Base-by-base conservation (phyloP, 768 basidiomycete genomes). In the Trametes cinnabarina region DNA sequence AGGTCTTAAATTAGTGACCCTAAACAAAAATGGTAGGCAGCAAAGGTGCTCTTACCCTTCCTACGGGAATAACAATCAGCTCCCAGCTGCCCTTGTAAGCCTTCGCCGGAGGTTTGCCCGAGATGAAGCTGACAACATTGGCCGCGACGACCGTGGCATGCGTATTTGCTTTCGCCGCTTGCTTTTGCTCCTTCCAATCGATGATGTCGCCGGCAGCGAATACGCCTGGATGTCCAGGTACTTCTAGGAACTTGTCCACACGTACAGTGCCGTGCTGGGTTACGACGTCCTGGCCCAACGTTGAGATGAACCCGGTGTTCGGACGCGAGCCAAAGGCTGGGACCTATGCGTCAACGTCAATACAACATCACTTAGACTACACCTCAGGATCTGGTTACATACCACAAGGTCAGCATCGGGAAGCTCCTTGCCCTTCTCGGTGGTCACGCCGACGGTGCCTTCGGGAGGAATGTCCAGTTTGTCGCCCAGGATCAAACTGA, bases 191-290 rank as follows among this genome's bases (percentile, higher is more conserved):
- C 1, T 71, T 55, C 75, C 80, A 83, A 37, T 85, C 82, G 58
- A 84, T 79, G 57, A 85, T 76, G 64, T 90, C 88, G 1, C 88
- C 88, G 2, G 72, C 76, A 0, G 87, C 89, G 55, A 85, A 88
- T 14, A 90, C 80, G 57, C 76, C 75, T 0, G 81, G 72, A 66
- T 85, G 71, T 0, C 69, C 71, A 7, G 62, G 64, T 2, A 90
- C 68, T 63, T 87, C 85, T 39, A 90, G 74, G 0, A 84, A 86
- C 3, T 83, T 76, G 23, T 70, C 66, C 12, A 89, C 77, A 58
- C 79, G 81, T 53, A 88, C 79, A 63, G 71, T 56, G 70, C 82
- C 65, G 61, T 58, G 30, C 47, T 65, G n/a, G 63, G 74, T 69
- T 25, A 80, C 68, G 1, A 70, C 62, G 34, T 66, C 67, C 3